Evolutionary conservation across 2,329 filamentous ascomycete species (phyloP).

Genomic region (Clathrospora elynae): DNA sequence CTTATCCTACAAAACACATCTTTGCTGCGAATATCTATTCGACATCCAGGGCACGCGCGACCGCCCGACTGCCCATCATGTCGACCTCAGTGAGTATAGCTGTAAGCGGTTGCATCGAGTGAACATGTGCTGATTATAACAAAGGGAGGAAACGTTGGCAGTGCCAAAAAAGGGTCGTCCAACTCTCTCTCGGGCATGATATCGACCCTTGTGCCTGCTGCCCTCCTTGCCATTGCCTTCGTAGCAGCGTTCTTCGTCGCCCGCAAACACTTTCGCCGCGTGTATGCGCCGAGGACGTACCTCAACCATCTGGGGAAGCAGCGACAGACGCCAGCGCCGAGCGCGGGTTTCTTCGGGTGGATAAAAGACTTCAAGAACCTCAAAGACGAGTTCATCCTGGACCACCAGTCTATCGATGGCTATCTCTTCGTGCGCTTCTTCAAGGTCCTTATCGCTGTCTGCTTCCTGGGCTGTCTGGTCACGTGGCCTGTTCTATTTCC

Average conservation of each 20-base stretch:
- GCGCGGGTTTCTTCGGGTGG: slow-evolving; percentile 59
- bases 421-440: slow-evolving; percentile 56
- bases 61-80: slow-evolving; percentile 25
- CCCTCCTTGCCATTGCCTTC: slow-evolving; percentile 38
- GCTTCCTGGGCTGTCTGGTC: slow-evolving; percentile 50
- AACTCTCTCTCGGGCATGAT: slow-evolving; percentile 55
- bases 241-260: slow-evolving; percentile 51
- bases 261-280: slow-evolving; percentile 50
- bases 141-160: slow-evolving; percentile 30
- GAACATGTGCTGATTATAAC: slow-evolving; percentile 12
- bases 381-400: slow-evolving; percentile 53
- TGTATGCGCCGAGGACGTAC: slow-evolving; percentile 56
- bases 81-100: slow-evolving; percentile 26
- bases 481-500: slow-evolving; percentile 56
- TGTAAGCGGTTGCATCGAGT: background rate
- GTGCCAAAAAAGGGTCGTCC: slow-evolving; percentile 37
- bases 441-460: slow-evolving; percentile 51
- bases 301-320: slow-evolving; percentile 50
- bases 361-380: slow-evolving; percentile 54
- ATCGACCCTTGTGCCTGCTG: slow-evolving; percentile 42
- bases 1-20: slow-evolving; percentile 6
- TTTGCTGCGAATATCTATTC: slow-evolving; percentile 7
- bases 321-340: slow-evolving; percentile 55
- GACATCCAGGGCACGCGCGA: slow-evolving; percentile 13
- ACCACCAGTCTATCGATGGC: slow-evolving; percentile 56